Evolutionary conservation across 1,284 basidiomycete species (phyloP).

Genomic region (Leccinum fallax): DNA sequence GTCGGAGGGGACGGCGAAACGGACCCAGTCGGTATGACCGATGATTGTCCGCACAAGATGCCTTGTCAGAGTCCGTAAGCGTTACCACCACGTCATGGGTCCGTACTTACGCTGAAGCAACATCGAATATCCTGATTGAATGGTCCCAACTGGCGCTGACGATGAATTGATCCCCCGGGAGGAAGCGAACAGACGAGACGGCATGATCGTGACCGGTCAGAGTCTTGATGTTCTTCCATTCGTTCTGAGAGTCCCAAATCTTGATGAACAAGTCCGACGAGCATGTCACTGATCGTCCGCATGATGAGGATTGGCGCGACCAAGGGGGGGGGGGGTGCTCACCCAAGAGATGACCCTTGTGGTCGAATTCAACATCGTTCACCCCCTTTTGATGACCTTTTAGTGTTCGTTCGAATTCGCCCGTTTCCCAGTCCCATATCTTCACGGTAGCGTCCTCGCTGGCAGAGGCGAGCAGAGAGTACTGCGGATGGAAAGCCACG

Average conservation of each 20-base stretch:
- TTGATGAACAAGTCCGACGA: constrained; percentile 91
- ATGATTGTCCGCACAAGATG: constrained; percentile 61
- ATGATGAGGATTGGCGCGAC: constrained; percentile 2
- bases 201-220: constrained; percentile 91
- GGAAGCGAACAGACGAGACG: constrained; percentile 82
- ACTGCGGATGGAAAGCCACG: constrained; percentile 86
- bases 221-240: constrained; percentile 88
- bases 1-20: constrained; percentile 67
- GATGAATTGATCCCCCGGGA: constrained; percentile 82
- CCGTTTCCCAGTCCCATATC: constrained; percentile 96
- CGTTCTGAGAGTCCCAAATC: constrained; percentile 88
- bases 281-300: constrained; percentile 66
- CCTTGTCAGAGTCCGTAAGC: constrained; percentile 37
- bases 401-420: constrained; percentile 88
- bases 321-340: too few relatives aligned
- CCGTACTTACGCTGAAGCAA: constrained; percentile 71
- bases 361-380: constrained; percentile 86
- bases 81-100: constrained; percentile 3
- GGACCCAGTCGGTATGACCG: constrained; percentile 65
- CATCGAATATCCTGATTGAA: constrained; percentile 86
- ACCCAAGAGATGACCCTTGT: constrained; percentile 82
- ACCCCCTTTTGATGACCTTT: constrained; percentile 93
- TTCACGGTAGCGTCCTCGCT: constrained; percentile 89
- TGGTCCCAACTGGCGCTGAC: constrained; percentile 87
- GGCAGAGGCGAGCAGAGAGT: constrained; percentile 81